A percentile compares a stretch with the other conserved stretches of the same genome.
phyloP scores from a whole-genome alignment of 257 asterid species.

The Rauvolfia tetraphylla region DNA sequence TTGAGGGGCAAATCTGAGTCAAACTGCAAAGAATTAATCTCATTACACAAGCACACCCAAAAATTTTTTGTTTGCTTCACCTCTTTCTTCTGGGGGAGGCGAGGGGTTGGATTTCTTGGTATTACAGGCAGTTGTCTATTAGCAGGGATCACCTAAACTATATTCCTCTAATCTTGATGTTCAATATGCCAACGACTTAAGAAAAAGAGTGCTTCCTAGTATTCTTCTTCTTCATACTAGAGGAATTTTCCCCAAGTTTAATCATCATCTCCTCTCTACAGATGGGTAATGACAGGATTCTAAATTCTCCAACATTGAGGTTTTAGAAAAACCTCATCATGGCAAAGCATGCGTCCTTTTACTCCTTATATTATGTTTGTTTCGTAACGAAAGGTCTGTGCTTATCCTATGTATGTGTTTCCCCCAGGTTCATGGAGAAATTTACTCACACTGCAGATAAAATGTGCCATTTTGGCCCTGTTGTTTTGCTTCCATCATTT shows the following conservation, averaged over 20 bases:
- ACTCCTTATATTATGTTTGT: background rate
- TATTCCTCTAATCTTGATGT: background rate
- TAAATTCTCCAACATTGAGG: background rate
- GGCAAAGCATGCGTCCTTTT: background rate
- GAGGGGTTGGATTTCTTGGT: background rate
- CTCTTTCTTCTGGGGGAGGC: background rate
- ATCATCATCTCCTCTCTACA: no score
- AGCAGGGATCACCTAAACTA: no score
- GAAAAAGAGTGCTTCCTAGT: background rate
- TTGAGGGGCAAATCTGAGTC: background rate
- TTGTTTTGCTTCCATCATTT: slow-evolving; percentile 55
- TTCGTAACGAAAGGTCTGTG: background rate
- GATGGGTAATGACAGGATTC: no score
- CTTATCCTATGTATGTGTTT: background rate
- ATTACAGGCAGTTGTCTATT: no score
- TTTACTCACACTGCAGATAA: slow-evolving; percentile 70
- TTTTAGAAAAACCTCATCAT: background rate
- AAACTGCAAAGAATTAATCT: background rate
- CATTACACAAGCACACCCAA: background rate
- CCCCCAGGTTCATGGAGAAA: background rate
- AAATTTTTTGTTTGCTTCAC: background rate
- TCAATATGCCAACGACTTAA: background rate
- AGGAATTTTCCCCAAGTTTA: no score
- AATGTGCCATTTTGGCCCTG: slow-evolving; percentile 67
- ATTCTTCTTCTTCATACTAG: no score